Percentiles rank a stretch among this genome's conserved stretches.
Evolutionary conservation across 768 basidiomycete species (phyloP).

Genomic region (Kwoniella sp.): DNA sequence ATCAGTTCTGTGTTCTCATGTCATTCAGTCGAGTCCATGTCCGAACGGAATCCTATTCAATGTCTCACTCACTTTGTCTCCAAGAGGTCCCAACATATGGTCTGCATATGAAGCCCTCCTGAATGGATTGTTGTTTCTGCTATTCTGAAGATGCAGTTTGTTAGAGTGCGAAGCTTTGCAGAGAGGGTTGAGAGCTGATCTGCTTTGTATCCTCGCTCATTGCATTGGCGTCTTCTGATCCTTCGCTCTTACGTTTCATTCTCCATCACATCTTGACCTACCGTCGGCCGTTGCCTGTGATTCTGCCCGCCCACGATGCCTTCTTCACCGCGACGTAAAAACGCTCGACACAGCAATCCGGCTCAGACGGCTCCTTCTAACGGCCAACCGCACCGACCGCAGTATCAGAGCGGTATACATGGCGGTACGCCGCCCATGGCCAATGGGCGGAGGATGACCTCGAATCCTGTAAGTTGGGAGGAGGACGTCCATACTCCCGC

Average conservation of each 20-base stretch:
- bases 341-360: constrained; percentile 22
- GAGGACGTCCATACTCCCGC: neutral
- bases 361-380: constrained; percentile 11
- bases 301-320: neutral
- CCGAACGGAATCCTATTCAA: constrained; percentile 4
- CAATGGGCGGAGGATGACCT: constrained; percentile 44
- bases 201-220: too few species aligned
- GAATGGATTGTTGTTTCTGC: too few species aligned
- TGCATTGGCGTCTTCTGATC: too few species aligned
- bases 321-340: constrained; percentile 22
- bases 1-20: neutral
- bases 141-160: too few species aligned
- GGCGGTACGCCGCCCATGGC: constrained; percentile 33
- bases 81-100: too few species aligned
- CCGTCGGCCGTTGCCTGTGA: too few species aligned
- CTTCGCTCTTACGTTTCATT: neutral
- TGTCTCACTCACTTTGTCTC: constrained; percentile 6
- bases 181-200: too few species aligned
- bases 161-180: too few species aligned
- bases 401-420: constrained; percentile 2
- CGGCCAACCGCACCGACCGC: constrained; percentile 19
- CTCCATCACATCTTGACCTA: too few species aligned
- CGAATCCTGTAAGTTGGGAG: constrained; percentile 31
- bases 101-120: too few species aligned
- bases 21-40: neutral